Conservation (phyloP, 768 basidiomycete species). For the Russula dissimulans region DNA sequence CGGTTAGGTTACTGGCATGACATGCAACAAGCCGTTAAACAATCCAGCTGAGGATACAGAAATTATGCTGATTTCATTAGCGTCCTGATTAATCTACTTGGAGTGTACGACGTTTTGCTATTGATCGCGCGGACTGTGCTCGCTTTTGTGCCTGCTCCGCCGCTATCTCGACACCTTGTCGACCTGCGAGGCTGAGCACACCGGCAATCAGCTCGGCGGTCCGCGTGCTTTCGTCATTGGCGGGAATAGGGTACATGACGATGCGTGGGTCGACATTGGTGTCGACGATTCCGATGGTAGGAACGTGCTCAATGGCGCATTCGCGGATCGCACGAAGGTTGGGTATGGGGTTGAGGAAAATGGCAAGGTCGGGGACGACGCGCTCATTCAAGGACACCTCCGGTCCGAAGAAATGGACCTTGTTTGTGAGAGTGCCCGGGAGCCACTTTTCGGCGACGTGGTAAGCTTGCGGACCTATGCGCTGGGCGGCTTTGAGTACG, state of each 20-base stretch:
- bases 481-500: slow-evolving; percentile 69
- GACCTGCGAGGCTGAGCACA: slow-evolving; percentile 80
- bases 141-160: slow-evolving; percentile 23
- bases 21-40: slow-evolving; percentile 35
- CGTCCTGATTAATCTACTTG: slow-evolving; percentile 9
- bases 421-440: slow-evolving; percentile 92
- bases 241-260: slow-evolving; percentile 97
- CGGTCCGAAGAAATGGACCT: slow-evolving; percentile 59
- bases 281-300: slow-evolving; percentile 91
- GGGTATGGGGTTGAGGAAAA: slow-evolving; percentile 84
- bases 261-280: slow-evolving; percentile 92
- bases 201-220: slow-evolving; percentile 89
- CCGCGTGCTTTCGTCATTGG: slow-evolving; percentile 91
- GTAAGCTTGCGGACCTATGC: slow-evolving; percentile 73
- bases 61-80: background rate
- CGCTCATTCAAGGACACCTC: slow-evolving; percentile 43
- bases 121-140: slow-evolving; percentile 2
- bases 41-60: background rate
- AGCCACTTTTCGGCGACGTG: slow-evolving; percentile 86
- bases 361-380: slow-evolving; percentile 75
- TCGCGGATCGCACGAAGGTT: slow-evolving; percentile 85
- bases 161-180: slow-evolving; percentile 54
- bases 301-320: slow-evolving; percentile 81
- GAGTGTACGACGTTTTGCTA: slow-evolving; percentile 13
- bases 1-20: slow-evolving; percentile 60